A percentile compares a stretch with the other conserved stretches of the same genome.
phyloP scores from a whole-genome alignment of 768 basidiomycete genomes.

The Lentinula raphanica region DNA sequence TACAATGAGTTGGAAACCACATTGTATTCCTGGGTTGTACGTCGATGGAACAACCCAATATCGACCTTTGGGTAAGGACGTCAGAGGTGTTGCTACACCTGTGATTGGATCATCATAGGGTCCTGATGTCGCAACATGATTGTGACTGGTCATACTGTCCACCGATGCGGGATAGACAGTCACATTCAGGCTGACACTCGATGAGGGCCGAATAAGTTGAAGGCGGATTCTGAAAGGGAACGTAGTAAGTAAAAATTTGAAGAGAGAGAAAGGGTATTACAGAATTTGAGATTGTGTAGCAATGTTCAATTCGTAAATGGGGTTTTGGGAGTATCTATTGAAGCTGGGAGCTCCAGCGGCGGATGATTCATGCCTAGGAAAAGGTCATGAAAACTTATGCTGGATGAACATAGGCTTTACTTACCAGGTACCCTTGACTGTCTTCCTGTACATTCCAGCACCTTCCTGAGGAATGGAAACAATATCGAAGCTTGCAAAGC shows the following conservation, averaged over 20 bases:
- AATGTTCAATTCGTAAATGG: conserved; percentile 58
- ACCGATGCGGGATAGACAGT: conserved; percentile 44
- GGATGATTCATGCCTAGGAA: conserved; percentile 44
- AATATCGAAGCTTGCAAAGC: conserved; percentile 57
- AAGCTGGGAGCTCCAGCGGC: conserved; percentile 71
- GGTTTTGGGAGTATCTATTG: conserved; percentile 61
- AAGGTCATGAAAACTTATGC: neutral
- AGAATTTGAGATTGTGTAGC: conserved; percentile 49
- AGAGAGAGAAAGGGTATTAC: conserved; percentile 30
- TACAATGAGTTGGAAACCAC: conserved; percentile 54
- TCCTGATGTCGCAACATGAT: conserved; percentile 64
- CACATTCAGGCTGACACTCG: conserved; percentile 49
- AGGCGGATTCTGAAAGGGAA: conserved; percentile 71
- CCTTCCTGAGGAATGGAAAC: conserved; percentile 76
- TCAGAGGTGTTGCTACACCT: conserved; percentile 59
- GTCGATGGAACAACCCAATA: conserved; percentile 76
- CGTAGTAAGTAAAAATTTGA: too few relatives aligned
- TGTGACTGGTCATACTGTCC: conserved; percentile 24
- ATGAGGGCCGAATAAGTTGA: conserved; percentile 44
- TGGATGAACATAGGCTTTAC: conserved; percentile 12
- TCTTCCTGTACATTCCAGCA: conserved; percentile 81
- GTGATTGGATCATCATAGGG: conserved; percentile 71
- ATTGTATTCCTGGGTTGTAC: conserved; percentile 53
- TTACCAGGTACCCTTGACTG: conserved; percentile 70
- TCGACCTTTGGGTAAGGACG: conserved; percentile 50